phyloP scores from a whole-genome alignment of 163 green algal species.

The Scenedesmus sp. region DNA sequence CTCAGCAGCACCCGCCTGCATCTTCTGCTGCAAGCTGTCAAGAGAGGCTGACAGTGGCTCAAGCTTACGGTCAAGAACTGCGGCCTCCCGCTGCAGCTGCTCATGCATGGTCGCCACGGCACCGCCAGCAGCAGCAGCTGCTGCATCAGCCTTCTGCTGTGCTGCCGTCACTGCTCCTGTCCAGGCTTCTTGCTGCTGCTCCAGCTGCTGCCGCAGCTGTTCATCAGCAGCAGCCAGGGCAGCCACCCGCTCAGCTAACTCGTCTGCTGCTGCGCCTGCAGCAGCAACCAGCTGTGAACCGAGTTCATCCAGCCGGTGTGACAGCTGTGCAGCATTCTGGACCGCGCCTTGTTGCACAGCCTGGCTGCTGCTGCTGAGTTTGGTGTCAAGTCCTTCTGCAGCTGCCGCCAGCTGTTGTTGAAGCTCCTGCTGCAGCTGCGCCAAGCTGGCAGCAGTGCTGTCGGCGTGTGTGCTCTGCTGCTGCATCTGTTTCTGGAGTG shows the following conservation, averaged over 20 bases:
- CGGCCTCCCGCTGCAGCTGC: not conserved
- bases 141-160: not conserved
- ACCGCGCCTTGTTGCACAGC: constrained; percentile 27
- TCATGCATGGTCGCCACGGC: not conserved
- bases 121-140: not conserved
- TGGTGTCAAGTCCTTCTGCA: not conserved
- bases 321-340: constrained; percentile 39
- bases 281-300: not conserved
- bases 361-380: not conserved
- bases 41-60: not conserved
- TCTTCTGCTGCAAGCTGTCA: not conserved
- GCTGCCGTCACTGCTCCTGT: not conserved
- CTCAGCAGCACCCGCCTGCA: not conserved
- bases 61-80: not conserved
- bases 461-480: not conserved
- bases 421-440: constrained; percentile 13
- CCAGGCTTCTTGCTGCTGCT: not conserved
- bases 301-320: not conserved
- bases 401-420: not conserved
- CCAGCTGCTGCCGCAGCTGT: constrained; percentile 23
- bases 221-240: constrained; percentile 10
- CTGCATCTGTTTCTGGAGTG: not conserved
- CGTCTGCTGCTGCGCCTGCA: constrained; percentile 11
- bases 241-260: constrained; percentile 9
- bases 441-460: not conserved